Percentiles rank a stretch among this genome's conserved stretches.
Conservation (phyloP, 805 yeast genomes). For the Starmera quercuum region DNA sequence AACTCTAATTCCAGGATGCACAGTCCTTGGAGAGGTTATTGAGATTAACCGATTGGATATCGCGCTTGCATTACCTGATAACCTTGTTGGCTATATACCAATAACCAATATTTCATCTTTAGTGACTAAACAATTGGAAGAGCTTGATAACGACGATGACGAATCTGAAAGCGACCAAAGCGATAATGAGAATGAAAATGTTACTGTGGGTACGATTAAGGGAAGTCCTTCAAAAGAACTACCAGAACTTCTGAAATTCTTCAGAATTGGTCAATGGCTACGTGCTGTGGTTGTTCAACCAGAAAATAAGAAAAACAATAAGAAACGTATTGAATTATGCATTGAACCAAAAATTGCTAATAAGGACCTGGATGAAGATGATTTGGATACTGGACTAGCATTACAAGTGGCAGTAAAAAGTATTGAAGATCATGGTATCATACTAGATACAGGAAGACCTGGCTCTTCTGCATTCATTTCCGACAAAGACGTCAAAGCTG, state of each 20-base stretch:
- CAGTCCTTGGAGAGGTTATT: constrained; percentile 69
- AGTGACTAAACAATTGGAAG: constrained; percentile 49
- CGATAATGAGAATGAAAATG: constrained; percentile 23
- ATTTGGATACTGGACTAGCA: constrained; percentile 50
- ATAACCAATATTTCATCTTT: constrained; percentile 64
- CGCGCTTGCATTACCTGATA: constrained; percentile 70
- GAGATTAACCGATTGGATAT: constrained; percentile 56
- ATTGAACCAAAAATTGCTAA: constrained; percentile 74
- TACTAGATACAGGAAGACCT: constrained; percentile 59
- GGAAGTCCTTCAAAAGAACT: constrained; percentile 28
- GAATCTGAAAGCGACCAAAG: constrained; percentile 25
- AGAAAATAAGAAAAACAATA: constrained; percentile 28
- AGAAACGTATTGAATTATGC: constrained; percentile 61
- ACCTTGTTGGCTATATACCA: constrained; percentile 71
- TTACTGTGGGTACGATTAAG: constrained; percentile 16
- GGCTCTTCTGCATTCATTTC: constrained; percentile 66
- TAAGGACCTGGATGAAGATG: constrained; percentile 50
- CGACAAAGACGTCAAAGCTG: constrained; percentile 48
- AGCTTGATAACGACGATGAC: constrained; percentile 40
- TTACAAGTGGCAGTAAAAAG: constrained; percentile 75
- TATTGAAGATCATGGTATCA: constrained; percentile 88
- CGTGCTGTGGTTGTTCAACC: constrained; percentile 69
- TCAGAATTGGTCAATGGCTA: constrained; percentile 77
- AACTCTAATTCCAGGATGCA: constrained; percentile 60
- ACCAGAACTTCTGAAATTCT: constrained; percentile 49